Evolutionary conservation across 1,284 basidiomycete genomes (phyloP).

Genomic region (Cryptococcus jaspeensis): DNA sequence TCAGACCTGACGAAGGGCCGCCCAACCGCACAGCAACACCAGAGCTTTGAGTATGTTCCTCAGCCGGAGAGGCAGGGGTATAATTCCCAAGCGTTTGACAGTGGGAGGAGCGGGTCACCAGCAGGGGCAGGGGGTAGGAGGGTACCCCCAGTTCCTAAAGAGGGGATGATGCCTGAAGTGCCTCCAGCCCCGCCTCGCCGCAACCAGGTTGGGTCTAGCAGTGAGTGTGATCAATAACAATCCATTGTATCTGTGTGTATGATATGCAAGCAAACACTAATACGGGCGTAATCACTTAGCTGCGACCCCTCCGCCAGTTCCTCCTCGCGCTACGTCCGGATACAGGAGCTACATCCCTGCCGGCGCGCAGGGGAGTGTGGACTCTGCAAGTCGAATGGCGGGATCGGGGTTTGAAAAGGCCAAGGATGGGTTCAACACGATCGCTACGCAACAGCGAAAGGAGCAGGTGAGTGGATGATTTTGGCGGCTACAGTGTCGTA

Average conservation of each 20-base stretch:
- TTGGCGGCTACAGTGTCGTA: background rate
- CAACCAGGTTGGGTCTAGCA: background rate
- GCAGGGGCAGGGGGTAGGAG: slow-evolving; percentile 12
- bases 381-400: slow-evolving; percentile 3
- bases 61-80: slow-evolving; percentile 23
- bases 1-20: slow-evolving; percentile 15
- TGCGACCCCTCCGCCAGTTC: slow-evolving; percentile 1
- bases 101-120: background rate
- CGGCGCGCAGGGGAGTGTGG: slow-evolving; percentile 12
- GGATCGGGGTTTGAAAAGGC: slow-evolving; percentile 8
- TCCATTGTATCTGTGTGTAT: too few species aligned
- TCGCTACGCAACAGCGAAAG: slow-evolving; percentile 24
- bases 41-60: slow-evolving; percentile 11
- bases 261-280: too few species aligned
- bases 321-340: slow-evolving; percentile 9
- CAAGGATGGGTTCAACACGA: slow-evolving; percentile 21
- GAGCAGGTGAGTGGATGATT: slow-evolving; percentile 22
- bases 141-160: slow-evolving; percentile 19
- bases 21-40: slow-evolving; percentile 2
- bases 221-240: too few species aligned
- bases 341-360: slow-evolving; percentile 22
- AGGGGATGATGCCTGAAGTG: slow-evolving; percentile 16
- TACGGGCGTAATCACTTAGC: background rate
- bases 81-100: background rate
- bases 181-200: slow-evolving; percentile 14